Evolutionary conservation across 768 basidiomycete genomes (phyloP), one percentile per base, ranked within the genome.

Genomic region (Xerocomellus amylosporus): DNA sequence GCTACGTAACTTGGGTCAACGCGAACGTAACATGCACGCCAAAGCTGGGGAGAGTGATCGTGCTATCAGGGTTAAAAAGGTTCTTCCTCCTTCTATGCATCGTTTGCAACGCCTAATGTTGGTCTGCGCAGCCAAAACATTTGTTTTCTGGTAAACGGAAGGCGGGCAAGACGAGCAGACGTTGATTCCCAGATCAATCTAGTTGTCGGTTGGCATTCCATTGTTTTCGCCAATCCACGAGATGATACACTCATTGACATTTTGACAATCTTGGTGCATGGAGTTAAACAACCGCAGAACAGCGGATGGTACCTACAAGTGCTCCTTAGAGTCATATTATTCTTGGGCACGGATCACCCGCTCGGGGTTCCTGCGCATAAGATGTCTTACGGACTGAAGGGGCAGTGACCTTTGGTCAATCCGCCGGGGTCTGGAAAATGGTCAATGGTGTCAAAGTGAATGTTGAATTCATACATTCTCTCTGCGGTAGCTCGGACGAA

Each of bases 41-140:
- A 92, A 88, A 69, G 95, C 94, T 37, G 91, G 90, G 54, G 96
- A 99, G 79, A 78, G 83, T 54, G 93, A 95, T 75, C 85, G 90
- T 60, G 80, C 80, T 12, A 93, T 93, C 74, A 80, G 75, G 66
- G 79, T 79, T 58, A 92, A 92, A 80, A 92, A 88, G 90, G 91
- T 91, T 48, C 13, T 79, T 75, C 13, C 8, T 14, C n/a, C 19
- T 40, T 49, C n/a, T 13, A n/a, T 19, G 19, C n/a, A 2, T 42
- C 4, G 5, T 40, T 15, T 28, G 10, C 24, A 19, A 38, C 12
- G 12, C 1, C 54, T 68, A 22, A 56, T 20, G 24, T 48, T 33
- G 60, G 33, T 55, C 28, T 34, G 57, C 59, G 22, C 56, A 93
- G 91, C 92, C 92, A 46, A 93, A 90, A 69, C 90, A 93, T 76